Base-by-base conservation (phyloP, 306 rosid genomes). In the Cicer pinnatifidum region DNA sequence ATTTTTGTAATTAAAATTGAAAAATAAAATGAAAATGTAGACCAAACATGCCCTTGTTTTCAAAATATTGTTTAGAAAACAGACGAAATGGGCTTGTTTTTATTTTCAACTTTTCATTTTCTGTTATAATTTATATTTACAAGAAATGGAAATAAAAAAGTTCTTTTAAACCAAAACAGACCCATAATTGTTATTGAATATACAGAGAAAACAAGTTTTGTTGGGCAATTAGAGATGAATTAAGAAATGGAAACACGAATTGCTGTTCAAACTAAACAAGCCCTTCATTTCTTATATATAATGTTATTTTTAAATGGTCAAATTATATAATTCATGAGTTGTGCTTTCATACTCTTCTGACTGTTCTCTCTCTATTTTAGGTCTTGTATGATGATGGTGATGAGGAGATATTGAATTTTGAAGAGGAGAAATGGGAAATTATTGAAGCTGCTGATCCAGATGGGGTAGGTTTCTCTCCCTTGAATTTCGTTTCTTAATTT, bases 301-400 rank as follows among this genome's bases (percentile, higher is more conserved):
- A 5, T 39, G 7, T 61, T 38, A 51, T 4, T 73, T 72, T 51
- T 46, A 23, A 51, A 17, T 20, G 11, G 6, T 19, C 47, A 54
- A 53, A 44, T 40, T 23, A 61, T 48, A 48, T 5, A 54, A 48
- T 35, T 48, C 33, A 2, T 23, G 0, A n/a, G 5, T 48, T 35
- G 11, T 69, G 11, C 46, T 37, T 52, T 28, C 8, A 16, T 75
- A 54, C 17, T 62, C 65, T 78, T 57, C 40, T 73, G 40, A 78
- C 66, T 11, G 8, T 65, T 40, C 23, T 69, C 20, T 71, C 20
- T 67, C 63, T 56, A 54, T 41, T 63, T 53, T 75, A 94, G 99
- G 90, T 94, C 53, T 15, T 33, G 9, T 94, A 94, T 59, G 82
- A 72, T 57, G 99, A 89, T 63, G 97, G 96, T 46, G 97, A 88